Conservation (phyloP, 345 rosid species). For the Salix exigua region DNA sequence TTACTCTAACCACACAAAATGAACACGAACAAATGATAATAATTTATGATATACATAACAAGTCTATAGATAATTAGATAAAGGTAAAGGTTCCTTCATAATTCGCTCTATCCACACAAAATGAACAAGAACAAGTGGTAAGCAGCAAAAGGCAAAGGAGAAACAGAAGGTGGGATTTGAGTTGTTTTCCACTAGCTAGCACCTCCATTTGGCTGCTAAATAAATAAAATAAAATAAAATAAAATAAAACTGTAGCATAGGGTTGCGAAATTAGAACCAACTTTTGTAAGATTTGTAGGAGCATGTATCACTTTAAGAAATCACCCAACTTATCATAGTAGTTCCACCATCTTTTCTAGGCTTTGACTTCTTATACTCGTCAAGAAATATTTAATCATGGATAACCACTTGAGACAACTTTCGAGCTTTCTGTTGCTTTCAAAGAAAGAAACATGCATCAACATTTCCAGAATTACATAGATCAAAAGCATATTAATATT, state of each 20-base stretch:
- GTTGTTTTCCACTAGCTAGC: neutral
- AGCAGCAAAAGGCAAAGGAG: neutral
- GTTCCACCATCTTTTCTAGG: neutral
- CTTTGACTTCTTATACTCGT: neutral
- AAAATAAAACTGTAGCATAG: too few relatives aligned
- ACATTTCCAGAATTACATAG: neutral
- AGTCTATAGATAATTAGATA: rapidly evolving
- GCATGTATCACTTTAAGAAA: neutral
- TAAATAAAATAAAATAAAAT: neutral
- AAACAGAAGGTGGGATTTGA: neutral
- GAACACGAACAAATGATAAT: neutral
- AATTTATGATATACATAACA: too few relatives aligned
- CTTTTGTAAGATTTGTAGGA: neutral
- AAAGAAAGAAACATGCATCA: neutral
- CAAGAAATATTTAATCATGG: neutral
- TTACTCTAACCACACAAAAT: neutral
- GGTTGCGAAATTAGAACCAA: neutral
- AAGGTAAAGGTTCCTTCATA: neutral
- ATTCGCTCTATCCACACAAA: neutral
- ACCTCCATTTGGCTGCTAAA: neutral
- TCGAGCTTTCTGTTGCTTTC: neutral
- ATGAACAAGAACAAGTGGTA: neutral
- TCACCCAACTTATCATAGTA: neutral
- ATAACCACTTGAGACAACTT: neutral
- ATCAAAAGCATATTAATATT: neutral